These are phyloP conservation scores for Penicillium palitans DNA, from an alignment of 2,329 filamentous ascomycete genomes.

Conservation along the genomic window DNA sequence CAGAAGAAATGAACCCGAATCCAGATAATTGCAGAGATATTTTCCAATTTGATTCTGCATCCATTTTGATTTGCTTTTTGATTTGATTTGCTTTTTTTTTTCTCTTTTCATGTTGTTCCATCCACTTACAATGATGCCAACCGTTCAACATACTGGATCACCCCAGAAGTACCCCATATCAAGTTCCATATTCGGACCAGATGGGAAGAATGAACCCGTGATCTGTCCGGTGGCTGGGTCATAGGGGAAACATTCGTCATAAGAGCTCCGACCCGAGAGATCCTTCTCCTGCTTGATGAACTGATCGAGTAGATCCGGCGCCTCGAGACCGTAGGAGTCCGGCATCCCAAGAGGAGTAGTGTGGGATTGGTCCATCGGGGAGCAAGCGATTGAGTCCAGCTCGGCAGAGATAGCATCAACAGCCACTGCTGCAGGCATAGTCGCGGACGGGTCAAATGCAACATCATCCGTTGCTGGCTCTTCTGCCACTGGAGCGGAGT, in stretches of 20 bases:
- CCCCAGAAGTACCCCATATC: slow-evolving; percentile 37
- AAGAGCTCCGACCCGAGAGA: slow-evolving; percentile 22
- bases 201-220: slow-evolving; percentile 41
- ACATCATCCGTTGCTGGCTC: slow-evolving; percentile 17
- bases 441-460: slow-evolving; percentile 22
- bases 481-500: slow-evolving; percentile 10
- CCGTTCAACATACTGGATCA: slow-evolving; percentile 29
- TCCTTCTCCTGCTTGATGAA: slow-evolving; percentile 32
- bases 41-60: slow-evolving; percentile 8
- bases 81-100: not conserved
- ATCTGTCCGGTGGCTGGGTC: slow-evolving; percentile 40
- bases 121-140: not conserved
- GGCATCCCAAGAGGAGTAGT: slow-evolving; percentile 22
- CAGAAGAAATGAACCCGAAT: slow-evolving; percentile 7
- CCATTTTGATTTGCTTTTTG: not conserved
- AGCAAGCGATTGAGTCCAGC: slow-evolving; percentile 25
- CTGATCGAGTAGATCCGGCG: slow-evolving; percentile 28
- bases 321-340: slow-evolving; percentile 23
- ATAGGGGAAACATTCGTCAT: slow-evolving; percentile 37
- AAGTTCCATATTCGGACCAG: slow-evolving; percentile 30
- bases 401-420: slow-evolving; percentile 22
- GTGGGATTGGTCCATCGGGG: slow-evolving; percentile 28
- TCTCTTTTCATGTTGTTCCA: not conserved
- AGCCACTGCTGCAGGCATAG: slow-evolving; percentile 11
- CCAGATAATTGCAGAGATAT: slow-evolving; percentile 3